Evolutionary conservation across 495 filamentous ascomycete species (phyloP), one percentile per base, ranked within the genome.

Genomic region (Hyphodiscus hymeniophilus): DNA sequence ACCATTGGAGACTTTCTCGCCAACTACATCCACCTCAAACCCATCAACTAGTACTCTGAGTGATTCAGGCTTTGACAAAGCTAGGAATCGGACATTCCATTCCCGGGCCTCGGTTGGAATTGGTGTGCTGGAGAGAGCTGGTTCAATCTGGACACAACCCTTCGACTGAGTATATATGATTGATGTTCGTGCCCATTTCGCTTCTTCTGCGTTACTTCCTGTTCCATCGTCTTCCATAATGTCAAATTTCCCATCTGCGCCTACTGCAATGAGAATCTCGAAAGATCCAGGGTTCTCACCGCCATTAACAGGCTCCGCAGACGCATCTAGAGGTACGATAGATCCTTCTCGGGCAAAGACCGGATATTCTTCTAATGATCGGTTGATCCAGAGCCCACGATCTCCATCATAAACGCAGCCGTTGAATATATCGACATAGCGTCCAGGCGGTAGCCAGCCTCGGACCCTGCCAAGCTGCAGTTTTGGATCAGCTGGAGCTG

Each of bases 271-370:
- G 6, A 74, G 41, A 18, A 79, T 48, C 34, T 74, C 68, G 15
- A 79, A 50, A 1, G 48, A 46, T 0, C 54, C 34, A 0, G 75
- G 73, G 12, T 68, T 63, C 1, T 52, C 39, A 8, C 63, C 63
- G 18, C 70, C 73, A 53, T 77, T 77, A 11, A 16, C 12, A 0
- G 67, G 64, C 7, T 47, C 47, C 7, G 54, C 33, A 28, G 42
- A 33, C 13, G 41, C 48, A 45, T 77, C 76, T 7, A 78, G 45
- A 0, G 75, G 70, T 28, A 81, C 56, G 20, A 80, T 77, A 28
- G 75, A 63, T 13, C 77, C 77, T 51, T 80, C 72, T 8, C 43
- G 54, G 5, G 72, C 74, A 15, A 80, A 62, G 0, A 77, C 71
- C 2, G 77, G 76, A 46, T 70, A 67, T 23, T 63, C 42, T 4